A percentile compares a stretch with the other conserved stretches of the same genome.
These are phyloP conservation scores for Adansonia gregorii DNA, from an alignment of 441 rosid species.

Conservation along the genomic window DNA sequence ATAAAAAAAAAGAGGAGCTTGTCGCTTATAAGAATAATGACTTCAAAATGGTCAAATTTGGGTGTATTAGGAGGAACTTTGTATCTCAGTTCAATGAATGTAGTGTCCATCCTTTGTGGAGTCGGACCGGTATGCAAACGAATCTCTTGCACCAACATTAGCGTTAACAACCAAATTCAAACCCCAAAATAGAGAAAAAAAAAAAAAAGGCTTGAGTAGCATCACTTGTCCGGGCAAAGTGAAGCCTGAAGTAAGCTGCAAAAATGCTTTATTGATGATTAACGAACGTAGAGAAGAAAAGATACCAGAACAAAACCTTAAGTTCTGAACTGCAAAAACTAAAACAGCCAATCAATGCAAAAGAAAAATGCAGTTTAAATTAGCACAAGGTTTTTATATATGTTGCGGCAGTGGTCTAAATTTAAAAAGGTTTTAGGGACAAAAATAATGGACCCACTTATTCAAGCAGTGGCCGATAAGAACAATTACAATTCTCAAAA, in stretches of 20 bases:
- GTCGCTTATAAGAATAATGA: slow-evolving; percentile 2
- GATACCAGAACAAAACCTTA: neutral
- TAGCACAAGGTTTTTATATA: no score
- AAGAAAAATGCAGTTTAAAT: no score
- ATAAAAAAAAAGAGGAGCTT: neutral
- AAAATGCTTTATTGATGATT: neutral
- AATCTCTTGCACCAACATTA: neutral
- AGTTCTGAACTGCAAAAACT: neutral
- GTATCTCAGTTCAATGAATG: neutral
- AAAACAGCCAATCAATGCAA: neutral
- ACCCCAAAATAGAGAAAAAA: no score
- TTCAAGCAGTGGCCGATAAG: no score
- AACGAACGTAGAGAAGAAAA: neutral
- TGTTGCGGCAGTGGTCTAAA: no score
- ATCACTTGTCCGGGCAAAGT: neutral
- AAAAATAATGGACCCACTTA: no score
- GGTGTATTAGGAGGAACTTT: neutral
- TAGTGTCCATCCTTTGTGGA: neutral
- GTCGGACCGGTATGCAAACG: neutral
- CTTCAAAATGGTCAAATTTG: neutral
- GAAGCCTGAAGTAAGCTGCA: slow-evolving; percentile 10
- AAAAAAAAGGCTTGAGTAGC: neutral
- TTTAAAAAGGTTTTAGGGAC: no score
- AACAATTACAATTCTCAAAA: neutral
- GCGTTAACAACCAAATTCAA: neutral